phyloP scores from a whole-genome alignment of 1,284 basidiomycete species.

The Agroathelia rolfsii region DNA sequence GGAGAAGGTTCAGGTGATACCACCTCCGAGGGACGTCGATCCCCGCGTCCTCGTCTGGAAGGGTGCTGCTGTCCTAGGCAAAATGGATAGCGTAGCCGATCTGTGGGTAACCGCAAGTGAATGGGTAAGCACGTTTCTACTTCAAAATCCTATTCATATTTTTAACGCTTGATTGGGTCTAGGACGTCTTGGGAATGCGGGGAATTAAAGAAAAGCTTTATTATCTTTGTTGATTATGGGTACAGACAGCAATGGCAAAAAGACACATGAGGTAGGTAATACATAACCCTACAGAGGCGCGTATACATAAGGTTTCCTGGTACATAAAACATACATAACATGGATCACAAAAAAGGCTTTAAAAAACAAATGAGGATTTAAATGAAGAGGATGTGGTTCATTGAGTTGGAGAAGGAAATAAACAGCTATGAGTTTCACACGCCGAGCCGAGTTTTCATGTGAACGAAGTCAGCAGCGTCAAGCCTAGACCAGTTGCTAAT shows the following conservation, averaged over 20 bases:
- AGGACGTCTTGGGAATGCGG: slow-evolving; percentile 73
- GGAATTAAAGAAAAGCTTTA: slow-evolving; percentile 74
- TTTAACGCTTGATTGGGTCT: slow-evolving; percentile 11
- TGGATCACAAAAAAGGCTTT: too few species aligned
- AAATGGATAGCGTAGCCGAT: slow-evolving; percentile 84
- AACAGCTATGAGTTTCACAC: slow-evolving; percentile 35
- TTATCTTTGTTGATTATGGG: slow-evolving; percentile 32
- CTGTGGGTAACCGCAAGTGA: slow-evolving; percentile 83
- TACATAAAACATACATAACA: too few species aligned
- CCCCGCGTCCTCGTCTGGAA: slow-evolving; percentile 90
- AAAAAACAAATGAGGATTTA: too few species aligned
- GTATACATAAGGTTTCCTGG: too few species aligned
- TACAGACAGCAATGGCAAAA: background rate
- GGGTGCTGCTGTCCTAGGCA: slow-evolving; percentile 87
- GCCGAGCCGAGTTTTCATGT: slow-evolving; percentile 38
- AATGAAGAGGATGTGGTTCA: too few species aligned
- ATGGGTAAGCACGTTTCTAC: slow-evolving; percentile 53
- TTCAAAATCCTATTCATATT: slow-evolving; percentile 3
- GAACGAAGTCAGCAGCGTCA: slow-evolving; percentile 36
- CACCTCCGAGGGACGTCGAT: slow-evolving; percentile 89
- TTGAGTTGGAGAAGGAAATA: too few species aligned
- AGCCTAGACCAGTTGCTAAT: slow-evolving; percentile 34
- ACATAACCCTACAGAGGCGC: too few species aligned
- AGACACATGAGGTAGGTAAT: too few species aligned
- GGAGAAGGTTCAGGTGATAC: slow-evolving; percentile 82